Percentiles rank a stretch among this genome's conserved stretches.
phyloP scores from a whole-genome alignment of 2,329 filamentous ascomycete species.

The Fonsecaea monophora region DNA sequence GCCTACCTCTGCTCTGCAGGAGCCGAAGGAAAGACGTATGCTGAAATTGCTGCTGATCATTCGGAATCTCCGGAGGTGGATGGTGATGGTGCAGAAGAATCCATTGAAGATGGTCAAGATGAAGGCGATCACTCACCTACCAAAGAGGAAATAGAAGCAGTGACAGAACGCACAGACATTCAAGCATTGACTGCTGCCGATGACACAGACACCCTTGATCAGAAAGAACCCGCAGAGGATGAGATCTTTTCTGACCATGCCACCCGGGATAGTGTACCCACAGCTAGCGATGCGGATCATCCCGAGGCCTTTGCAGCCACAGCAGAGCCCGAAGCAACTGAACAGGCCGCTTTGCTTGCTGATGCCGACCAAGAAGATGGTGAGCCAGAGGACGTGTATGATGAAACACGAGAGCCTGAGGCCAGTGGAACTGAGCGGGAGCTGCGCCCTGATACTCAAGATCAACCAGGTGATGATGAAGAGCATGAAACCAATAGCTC shows the following conservation, averaged over 20 bases:
- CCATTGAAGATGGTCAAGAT: constrained; percentile 14
- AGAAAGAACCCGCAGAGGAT: not conserved
- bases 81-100: constrained; percentile 9
- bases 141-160: not conserved
- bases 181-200: not conserved
- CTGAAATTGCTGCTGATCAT: constrained; percentile 49
- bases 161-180: not conserved
- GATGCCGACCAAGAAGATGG: not conserved
- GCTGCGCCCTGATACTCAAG: not conserved
- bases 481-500: constrained; percentile 32
- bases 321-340: constrained; percentile 3
- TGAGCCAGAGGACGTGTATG: constrained; percentile 16
- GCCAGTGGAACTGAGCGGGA: constrained; percentile 1
- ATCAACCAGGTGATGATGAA: constrained; percentile 9
- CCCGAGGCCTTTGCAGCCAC: constrained; percentile 1
- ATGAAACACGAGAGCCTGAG: constrained; percentile 12
- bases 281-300: not conserved
- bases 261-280: not conserved
- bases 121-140: not conserved
- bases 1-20: constrained; percentile 60
- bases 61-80: constrained; percentile 30
- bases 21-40: constrained; percentile 64
- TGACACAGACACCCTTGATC: not conserved
- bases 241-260: not conserved
- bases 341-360: constrained; percentile 8